A percentile compares a stretch with the other conserved stretches of the same genome.
Evolutionary conservation across 345 rosid genomes (phyloP).

Genomic region (Excoecaria agallocha): DNA sequence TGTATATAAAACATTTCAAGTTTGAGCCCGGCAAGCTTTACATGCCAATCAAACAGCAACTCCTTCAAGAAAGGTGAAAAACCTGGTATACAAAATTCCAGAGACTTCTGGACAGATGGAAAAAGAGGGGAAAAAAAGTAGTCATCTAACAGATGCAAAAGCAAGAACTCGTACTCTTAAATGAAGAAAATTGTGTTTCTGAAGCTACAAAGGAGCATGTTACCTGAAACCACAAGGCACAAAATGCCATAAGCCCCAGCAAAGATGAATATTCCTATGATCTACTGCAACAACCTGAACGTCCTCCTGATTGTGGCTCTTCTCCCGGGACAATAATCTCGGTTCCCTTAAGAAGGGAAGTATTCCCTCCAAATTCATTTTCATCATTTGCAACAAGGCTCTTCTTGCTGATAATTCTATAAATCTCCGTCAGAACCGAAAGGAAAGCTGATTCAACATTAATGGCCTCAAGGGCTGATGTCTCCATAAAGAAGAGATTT

Average conservation of each 20-base stretch:
- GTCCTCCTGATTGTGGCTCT: slow-evolving; percentile 32
- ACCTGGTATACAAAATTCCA: slow-evolving; percentile 11
- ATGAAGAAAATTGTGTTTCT: background rate
- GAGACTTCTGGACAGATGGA: background rate
- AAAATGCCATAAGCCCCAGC: background rate
- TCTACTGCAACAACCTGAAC: slow-evolving; percentile 35
- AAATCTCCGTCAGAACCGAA: slow-evolving; percentile 53
- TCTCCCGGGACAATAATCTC: slow-evolving; percentile 38
- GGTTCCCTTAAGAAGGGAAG: slow-evolving; percentile 52
- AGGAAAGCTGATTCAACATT: slow-evolving; percentile 60
- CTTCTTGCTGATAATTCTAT: slow-evolving; percentile 51
- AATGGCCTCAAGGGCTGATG: slow-evolving; percentile 59
- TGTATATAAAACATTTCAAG: slow-evolving; percentile 6
- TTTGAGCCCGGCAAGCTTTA: slow-evolving; percentile 3
- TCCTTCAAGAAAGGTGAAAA: background rate
- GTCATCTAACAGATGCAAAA: slow-evolving; percentile 8
- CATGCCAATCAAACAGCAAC: slow-evolving; percentile 5
- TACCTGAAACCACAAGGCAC: slow-evolving; percentile 18
- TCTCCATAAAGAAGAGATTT: slow-evolving; percentile 60
- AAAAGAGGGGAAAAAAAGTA: background rate
- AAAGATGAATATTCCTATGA: slow-evolving; percentile 22
- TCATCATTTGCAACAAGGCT: slow-evolving; percentile 50
- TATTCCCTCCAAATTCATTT: slow-evolving; percentile 42
- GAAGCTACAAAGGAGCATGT: background rate
- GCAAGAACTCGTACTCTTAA: background rate